Base-by-base conservation (phyloP, 2,329 filamentous ascomycete genomes). In the Penicillium glabrum region DNA sequence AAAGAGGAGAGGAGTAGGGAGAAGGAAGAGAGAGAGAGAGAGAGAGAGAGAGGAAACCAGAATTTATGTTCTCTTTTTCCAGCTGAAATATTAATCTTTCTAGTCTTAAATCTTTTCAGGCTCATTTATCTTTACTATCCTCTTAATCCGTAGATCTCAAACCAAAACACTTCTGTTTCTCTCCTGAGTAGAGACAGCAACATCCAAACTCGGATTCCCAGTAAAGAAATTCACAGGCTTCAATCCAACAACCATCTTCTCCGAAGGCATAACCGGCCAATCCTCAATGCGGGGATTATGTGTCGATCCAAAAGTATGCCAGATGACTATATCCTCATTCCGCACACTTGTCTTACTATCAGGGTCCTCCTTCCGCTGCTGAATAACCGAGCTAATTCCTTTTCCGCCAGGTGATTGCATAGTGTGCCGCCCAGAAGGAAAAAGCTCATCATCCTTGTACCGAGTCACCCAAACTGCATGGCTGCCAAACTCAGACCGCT, bases 381-480 rank as follows among this genome's bases (percentile, higher is more conserved):
- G 21, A 35, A 55, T 58, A 7, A 26, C 45, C 23, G 56, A 52
- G 54, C 77, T 79, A 5, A 71, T 65, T 0, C 69, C 69, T 9
- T 64, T 61, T 0, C 68, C 66, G 1, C 64, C 62, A 13, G 58
- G 33, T 1, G 67, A 69, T 61, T 84, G 81, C 67, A 82, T 83
- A 1, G 81, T 83, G 60, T 82, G 79, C 29, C 75, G 72, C 0
- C 82, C 81, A 1, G 77, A 75, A 0, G 80, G 73, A 62, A 77
- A 83, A 1, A 80, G 65, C 61, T 83, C 80, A 4, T 70, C 72
- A 46, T 83, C 81, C 13, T 71, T 67, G 61, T 83, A 81, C 1
- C 74, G 73, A 1, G 81, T 83, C 2, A 83, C 75, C 72, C 82
- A 84, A 41, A 83, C 68, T 5, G 81, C 77, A 61, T 82, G 79